These are phyloP conservation scores for Cavenderia fasciculata DNA, from an alignment of 78 protist species.

Conservation along the genomic window DNA sequence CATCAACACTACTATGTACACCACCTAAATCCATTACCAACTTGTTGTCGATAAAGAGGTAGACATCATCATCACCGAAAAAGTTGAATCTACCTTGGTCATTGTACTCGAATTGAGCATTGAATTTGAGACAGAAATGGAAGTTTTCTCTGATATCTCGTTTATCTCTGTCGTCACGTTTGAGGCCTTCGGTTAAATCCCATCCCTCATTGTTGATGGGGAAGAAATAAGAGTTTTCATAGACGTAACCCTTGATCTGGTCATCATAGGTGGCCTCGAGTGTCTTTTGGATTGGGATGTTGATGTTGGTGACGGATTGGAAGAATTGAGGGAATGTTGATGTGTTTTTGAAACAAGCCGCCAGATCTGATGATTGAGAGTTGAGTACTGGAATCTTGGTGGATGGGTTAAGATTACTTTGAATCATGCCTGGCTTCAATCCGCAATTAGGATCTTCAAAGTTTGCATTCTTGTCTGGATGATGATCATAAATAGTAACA, in stretches of 20 bases:
- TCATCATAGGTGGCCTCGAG: not conserved
- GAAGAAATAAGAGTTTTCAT: not conserved
- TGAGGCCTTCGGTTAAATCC: no score
- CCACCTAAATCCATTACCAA: slow-evolving; percentile 56
- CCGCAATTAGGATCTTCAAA: not conserved
- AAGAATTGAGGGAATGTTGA: not conserved
- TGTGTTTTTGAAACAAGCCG: not conserved
- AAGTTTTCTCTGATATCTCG: slow-evolving; percentile 1
- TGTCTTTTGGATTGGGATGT: not conserved
- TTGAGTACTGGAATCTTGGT: not conserved
- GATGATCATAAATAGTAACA: slow-evolving; percentile 15
- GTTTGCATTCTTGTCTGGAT: not conserved
- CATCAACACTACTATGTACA: not conserved
- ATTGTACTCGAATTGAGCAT: slow-evolving; percentile 16
- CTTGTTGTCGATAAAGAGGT: slow-evolving; percentile 24
- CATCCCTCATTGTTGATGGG: slow-evolving; percentile 12
- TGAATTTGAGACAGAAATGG: slow-evolving; percentile 24
- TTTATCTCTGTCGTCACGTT: not conserved
- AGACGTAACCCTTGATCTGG: not conserved
- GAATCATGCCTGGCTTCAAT: not conserved
- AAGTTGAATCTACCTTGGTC: slow-evolving; percentile 15
- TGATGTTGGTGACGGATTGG: not conserved
- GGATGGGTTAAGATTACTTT: not conserved
- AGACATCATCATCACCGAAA: slow-evolving; percentile 56
- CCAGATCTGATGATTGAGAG: no score